phyloP scores from a whole-genome alignment of 352 stramenopile species.

The Globisporangium radiosum region DNA sequence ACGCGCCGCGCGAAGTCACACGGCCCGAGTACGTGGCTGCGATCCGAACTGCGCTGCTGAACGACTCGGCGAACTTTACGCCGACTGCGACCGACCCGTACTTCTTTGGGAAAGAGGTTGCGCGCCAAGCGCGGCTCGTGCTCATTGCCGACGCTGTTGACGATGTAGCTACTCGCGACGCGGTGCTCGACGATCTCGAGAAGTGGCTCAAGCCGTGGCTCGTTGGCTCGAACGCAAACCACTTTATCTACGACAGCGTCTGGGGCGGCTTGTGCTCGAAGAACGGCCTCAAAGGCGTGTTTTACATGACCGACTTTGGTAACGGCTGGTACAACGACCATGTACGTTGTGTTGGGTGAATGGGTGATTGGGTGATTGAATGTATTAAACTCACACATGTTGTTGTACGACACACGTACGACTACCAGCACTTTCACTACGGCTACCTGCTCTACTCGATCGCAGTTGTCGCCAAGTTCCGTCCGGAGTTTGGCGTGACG shows the following conservation, averaged over 20 bases:
- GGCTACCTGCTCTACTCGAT: conserved; percentile 89
- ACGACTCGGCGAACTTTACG: conserved; percentile 59
- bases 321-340: conserved; percentile 91
- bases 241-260: conserved; percentile 91
- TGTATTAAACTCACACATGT: not conserved
- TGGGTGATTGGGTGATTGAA: not conserved
- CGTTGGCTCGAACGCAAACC: conserved; percentile 60
- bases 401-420: not conserved
- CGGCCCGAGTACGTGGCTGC: conserved; percentile 31
- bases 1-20: conserved; percentile 20
- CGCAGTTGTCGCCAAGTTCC: conserved; percentile 75
- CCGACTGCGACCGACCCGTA: conserved; percentile 67
- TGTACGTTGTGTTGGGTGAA: conserved; percentile 32
- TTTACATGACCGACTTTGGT: conserved; percentile 90
- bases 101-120: conserved; percentile 86
- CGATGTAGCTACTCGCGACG: conserved; percentile 37
- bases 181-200: conserved; percentile 57
- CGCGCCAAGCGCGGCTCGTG: conserved; percentile 59
- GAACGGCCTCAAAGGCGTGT: conserved; percentile 86
- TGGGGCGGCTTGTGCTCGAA: conserved; percentile 91
- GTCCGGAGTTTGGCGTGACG: conserved; percentile 52
- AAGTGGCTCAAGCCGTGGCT: conserved; percentile 76
- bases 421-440: conserved; percentile 94
- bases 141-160: conserved; percentile 79
- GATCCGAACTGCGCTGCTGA: conserved; percentile 45